Evolutionary conservation across 257 asterid species (phyloP).

Genomic region (Scutellaria minor): DNA sequence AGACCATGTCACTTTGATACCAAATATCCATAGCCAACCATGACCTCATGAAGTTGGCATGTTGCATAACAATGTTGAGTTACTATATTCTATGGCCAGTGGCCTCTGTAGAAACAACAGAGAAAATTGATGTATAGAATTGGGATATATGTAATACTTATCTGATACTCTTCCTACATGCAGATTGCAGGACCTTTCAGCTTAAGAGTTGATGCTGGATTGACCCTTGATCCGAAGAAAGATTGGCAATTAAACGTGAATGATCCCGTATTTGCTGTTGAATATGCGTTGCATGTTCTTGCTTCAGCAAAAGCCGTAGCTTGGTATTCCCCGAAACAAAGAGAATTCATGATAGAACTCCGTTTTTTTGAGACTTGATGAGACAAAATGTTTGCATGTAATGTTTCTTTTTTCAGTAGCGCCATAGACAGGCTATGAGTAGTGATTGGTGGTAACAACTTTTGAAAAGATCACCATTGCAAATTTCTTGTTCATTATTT

Average conservation of each 20-base stretch:
- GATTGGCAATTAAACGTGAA: conserved; percentile 49
- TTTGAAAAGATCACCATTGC: background rate
- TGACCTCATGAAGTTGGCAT: too few relatives aligned
- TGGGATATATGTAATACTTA: background rate
- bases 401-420: conserved; percentile 5
- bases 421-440: background rate
- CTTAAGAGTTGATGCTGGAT: conserved; percentile 71
- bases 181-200: conserved; percentile 94
- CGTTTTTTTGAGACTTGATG: conserved; percentile 68
- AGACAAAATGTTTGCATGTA: background rate
- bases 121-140: background rate
- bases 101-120: background rate
- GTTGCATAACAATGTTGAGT: too few relatives aligned
- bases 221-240: conserved; percentile 57
- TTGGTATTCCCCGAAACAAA: conserved; percentile 79
- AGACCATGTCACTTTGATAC: too few relatives aligned
- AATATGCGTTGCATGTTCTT: conserved; percentile 82
- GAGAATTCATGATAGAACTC: conserved; percentile 82
- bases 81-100: background rate
- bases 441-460: background rate
- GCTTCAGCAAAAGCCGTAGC: conserved; percentile 89
- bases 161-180: conserved; percentile 6
- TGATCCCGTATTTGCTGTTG: conserved; percentile 73
- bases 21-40: too few relatives aligned
- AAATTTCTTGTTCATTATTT: too few relatives aligned